Base-by-base conservation (phyloP, 2,329 filamentous ascomycete genomes). In the Arachnomyces sp. region DNA sequence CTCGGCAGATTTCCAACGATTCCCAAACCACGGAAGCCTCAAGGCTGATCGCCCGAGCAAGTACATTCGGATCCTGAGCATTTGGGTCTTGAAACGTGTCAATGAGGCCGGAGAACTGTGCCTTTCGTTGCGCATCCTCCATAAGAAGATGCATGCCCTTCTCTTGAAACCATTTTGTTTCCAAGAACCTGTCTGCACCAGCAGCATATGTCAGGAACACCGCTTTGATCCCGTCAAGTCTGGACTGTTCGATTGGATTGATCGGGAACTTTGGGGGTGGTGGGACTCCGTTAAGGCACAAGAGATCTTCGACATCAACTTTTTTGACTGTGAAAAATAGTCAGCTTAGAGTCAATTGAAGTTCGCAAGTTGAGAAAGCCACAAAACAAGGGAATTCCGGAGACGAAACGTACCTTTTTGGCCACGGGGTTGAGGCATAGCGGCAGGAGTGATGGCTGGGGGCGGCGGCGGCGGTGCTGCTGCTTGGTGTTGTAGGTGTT, bases 111-210 rank as follows among this genome's bases (percentile, higher is more conserved):
- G 75, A 74, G 56, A 89, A 77, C 45, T 82, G 75, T 38, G 80
- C 77, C 50, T 83, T 69, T n/a, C 86, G 66, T 18, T 68, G 65
- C 18, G 70, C 65, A 55, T 84, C 73, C 28, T 61, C 63, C 43
- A 78, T 62, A 2, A 84, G 62, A 38, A 71, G 63, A n/a, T 58
- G 59, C 40, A 74, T 66, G 39, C 72, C 75, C 48, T 71, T 71
- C 29, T 64, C 66, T 17, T 68, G 77, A 65, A 86, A 95, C 89
- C 89, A 96, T 18, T 73, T 74, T 5, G 86, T 85, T 60, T 95
- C 89, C 46, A 93, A 75, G 46, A 92, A 82, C 36, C 75, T 75
- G 60, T 86, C 81, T 34, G 92, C 75, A 6, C 80, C 83, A 1
- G 75, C 75, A 3, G 81, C 83, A 59, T 92, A 93, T 48, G 87